phyloP scores from a whole-genome alignment of 2,329 filamentous ascomycete species.

The Aspergillus niger region DNA sequence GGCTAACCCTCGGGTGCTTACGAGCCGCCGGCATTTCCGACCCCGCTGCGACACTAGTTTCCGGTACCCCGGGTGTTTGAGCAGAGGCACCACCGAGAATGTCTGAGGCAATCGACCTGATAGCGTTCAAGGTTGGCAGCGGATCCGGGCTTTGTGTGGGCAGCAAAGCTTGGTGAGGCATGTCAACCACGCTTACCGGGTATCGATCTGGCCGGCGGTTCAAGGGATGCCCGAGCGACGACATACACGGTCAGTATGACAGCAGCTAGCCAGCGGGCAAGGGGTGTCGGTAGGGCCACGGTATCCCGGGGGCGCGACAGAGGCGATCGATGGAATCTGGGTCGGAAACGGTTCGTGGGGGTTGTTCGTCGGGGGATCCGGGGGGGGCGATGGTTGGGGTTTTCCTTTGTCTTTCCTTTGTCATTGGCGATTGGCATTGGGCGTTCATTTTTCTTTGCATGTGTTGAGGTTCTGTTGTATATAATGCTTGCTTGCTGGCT shows the following conservation, averaged over 20 bases:
- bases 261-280: not conserved
- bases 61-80: not conserved
- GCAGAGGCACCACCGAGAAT: not conserved
- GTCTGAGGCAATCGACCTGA: not conserved
- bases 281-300: not conserved
- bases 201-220: not conserved
- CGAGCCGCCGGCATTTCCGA: not conserved
- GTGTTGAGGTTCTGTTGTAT: too few relatives aligned
- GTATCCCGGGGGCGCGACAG: not conserved
- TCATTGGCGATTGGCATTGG: not conserved
- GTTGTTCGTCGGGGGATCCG: not conserved
- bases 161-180: not conserved
- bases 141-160: not conserved
- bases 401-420: too few relatives aligned
- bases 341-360: not conserved
- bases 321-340: not conserved
- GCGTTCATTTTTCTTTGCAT: not conserved
- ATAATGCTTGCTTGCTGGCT: too few relatives aligned
- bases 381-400: not conserved
- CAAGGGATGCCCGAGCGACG: not conserved
- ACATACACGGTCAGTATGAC: not conserved
- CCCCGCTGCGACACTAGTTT: not conserved
- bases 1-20: not conserved
- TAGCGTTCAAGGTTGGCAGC: not conserved
- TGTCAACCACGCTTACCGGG: not conserved